Base-by-base conservation (phyloP, 1,139 yeast species). In the Saccharomyces hybrid region DNA sequence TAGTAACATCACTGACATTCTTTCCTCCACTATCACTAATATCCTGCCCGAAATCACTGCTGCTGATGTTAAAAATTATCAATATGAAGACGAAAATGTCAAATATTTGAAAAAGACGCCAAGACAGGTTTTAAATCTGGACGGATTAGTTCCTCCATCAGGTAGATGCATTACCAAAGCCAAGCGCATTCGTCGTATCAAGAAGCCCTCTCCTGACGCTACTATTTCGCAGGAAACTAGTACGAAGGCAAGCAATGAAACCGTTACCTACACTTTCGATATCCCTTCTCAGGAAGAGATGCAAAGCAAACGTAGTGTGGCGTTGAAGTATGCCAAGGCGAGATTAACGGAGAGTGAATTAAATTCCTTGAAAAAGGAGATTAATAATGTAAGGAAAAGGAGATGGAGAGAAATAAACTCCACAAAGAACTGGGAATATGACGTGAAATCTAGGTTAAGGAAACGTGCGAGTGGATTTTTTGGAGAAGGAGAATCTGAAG, bases 341-440 rank as follows among this genome's bases (percentile, higher is more conserved):
- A 54, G 59, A 50, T 55, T 70, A 5, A 55, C 46, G 51, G 75
- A 72, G 29, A 80, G 79, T 57, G 95, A 87, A 60, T 78, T 83
- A 58, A 75, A 82, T 8, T 73, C 88, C 47, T 68, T 81, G 28
- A 95, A 85, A 54, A 65, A 60, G 53, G 69, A 64, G 42, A 56
- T 68, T 29, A 90, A 90, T 63, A 77, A 96, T 51, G 93, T 87
- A 58, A 78, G 98, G 44, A 93, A 93, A 73, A 85, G 90, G 73
- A 81, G 83, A 62, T 93, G 98, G 98, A 80, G 98, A 66, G 93
- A 84, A 58, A 84, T 82, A 38, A 90, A 91, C 67, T 79, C 81
- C 14, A 86, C 86, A 58, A 78, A 95, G 59, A 91, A 91, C 68
- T 85, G 88, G 71, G 97, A 89, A 67, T 86, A 88, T 62, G 98